Evolutionary conservation across 345 rosid species (phyloP).

Genomic region (Sonneratia alba): DNA sequence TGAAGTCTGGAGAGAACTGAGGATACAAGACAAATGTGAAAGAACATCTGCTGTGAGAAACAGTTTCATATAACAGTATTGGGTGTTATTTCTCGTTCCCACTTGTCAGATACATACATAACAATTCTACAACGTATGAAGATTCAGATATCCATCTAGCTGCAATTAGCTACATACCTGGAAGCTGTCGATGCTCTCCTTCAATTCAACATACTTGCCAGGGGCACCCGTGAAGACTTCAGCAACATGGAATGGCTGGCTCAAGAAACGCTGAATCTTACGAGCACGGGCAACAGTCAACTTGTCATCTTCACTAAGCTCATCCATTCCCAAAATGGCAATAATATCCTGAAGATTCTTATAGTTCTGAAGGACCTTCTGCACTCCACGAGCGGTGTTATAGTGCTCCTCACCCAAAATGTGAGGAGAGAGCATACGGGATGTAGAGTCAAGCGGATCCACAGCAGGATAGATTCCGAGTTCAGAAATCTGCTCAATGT

Average conservation of each 20-base stretch:
- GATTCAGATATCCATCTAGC: neutral
- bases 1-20: neutral
- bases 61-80: no score
- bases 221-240: conserved; percentile 99
- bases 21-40: neutral
- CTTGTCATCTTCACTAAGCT: conserved; percentile 99
- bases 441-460: conserved; percentile 95
- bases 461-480: conserved; percentile 99
- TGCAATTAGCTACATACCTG: conserved; percentile 41
- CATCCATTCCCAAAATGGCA: conserved; percentile 99
- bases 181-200: conserved; percentile 84
- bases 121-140: neutral
- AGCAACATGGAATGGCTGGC: conserved; percentile 99
- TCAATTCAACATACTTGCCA: conserved; percentile 92
- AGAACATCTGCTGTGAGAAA: neutral
- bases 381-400: conserved; percentile 96
- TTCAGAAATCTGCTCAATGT: conserved; percentile 63
- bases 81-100: no score
- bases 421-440: conserved; percentile 97
- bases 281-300: conserved; percentile 97
- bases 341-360: conserved; percentile 98
- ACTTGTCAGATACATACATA: neutral
- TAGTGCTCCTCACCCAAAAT: conserved; percentile 92
- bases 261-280: conserved; percentile 90
- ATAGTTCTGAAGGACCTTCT: conserved; percentile 95